Conservation (phyloP, 1,139 yeast genomes). For the Blastobotrys proliferans region DNA sequence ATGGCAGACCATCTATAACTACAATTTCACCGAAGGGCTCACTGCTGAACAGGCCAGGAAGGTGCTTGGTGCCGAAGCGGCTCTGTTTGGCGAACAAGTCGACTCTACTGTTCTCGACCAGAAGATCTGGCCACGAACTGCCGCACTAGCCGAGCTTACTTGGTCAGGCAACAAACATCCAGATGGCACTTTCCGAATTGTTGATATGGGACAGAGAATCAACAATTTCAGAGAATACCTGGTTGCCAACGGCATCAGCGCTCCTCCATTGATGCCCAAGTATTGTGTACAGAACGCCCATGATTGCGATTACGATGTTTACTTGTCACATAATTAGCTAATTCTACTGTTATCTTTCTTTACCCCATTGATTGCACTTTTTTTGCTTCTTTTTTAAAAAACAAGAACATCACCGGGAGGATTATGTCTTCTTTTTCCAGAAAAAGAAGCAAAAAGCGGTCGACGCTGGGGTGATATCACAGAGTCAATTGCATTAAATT, state of each 20-base stretch:
- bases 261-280: slow-evolving; percentile 11
- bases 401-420: too few species aligned
- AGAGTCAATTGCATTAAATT: too few species aligned
- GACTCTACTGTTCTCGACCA: slow-evolving; percentile 39
- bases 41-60: slow-evolving; percentile 29
- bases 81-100: slow-evolving; percentile 44
- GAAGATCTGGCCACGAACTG: slow-evolving; percentile 45
- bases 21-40: slow-evolving; percentile 31
- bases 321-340: not conserved
- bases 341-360: too few species aligned
- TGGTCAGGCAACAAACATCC: slow-evolving; percentile 44
- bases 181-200: slow-evolving; percentile 33
- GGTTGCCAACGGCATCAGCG: slow-evolving; percentile 20
- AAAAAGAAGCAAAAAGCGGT: too few species aligned
- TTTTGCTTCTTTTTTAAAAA: too few species aligned
- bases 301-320: slow-evolving; percentile 33
- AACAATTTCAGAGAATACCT: slow-evolving; percentile 41
- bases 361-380: too few species aligned
- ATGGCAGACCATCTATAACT: slow-evolving; percentile 44
- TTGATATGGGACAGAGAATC: slow-evolving; percentile 36
- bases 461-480: too few species aligned
- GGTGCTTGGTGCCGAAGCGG: slow-evolving; percentile 43
- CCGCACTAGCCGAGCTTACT: slow-evolving; percentile 43
- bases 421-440: too few species aligned
- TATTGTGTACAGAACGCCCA: slow-evolving; percentile 43